Conservation (phyloP, 345 rosid species). For the Capsella bursapastoris region DNA sequence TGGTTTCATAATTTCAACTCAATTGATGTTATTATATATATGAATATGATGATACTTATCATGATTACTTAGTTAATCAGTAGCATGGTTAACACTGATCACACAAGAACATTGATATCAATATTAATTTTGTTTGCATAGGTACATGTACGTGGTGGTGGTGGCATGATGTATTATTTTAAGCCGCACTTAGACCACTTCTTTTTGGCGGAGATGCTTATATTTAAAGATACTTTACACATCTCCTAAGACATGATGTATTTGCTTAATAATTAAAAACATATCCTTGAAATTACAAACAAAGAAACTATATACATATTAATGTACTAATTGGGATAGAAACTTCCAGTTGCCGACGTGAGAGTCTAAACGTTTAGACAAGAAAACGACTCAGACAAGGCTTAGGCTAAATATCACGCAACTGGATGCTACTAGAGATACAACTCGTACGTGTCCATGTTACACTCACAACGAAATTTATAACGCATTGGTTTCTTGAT, state of each 20-base stretch:
- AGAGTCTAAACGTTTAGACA: background rate
- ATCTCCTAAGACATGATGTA: background rate
- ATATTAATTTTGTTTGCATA: background rate
- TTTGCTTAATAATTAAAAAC: background rate
- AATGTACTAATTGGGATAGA: background rate
- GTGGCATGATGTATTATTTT: slow-evolving; percentile 22
- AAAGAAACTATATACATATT: too few relatives aligned
- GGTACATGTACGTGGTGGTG: background rate
- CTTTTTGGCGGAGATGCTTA: slow-evolving; percentile 23
- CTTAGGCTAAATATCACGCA: background rate
- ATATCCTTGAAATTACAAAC: background rate
- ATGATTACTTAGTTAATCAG: too few relatives aligned
- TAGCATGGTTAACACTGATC: background rate
- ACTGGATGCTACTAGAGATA: background rate
- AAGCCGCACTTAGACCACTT: slow-evolving; percentile 22
- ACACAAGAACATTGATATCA: slow-evolving; percentile 10
- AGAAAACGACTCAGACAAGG: background rate
- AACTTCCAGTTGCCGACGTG: background rate
- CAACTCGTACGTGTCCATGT: background rate
- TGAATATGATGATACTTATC: too few relatives aligned
- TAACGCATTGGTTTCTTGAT: too few relatives aligned
- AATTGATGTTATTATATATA: too few relatives aligned
- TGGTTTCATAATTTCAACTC: too few relatives aligned
- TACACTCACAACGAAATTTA: too few relatives aligned
- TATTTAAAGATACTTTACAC: slow-evolving; percentile 9